Percentiles rank a stretch among this genome's conserved stretches.
These are phyloP conservation scores for Filobasidium uniguttulatum DNA, from an alignment of 1,284 basidiomycete genomes.

Conservation along the genomic window DNA sequence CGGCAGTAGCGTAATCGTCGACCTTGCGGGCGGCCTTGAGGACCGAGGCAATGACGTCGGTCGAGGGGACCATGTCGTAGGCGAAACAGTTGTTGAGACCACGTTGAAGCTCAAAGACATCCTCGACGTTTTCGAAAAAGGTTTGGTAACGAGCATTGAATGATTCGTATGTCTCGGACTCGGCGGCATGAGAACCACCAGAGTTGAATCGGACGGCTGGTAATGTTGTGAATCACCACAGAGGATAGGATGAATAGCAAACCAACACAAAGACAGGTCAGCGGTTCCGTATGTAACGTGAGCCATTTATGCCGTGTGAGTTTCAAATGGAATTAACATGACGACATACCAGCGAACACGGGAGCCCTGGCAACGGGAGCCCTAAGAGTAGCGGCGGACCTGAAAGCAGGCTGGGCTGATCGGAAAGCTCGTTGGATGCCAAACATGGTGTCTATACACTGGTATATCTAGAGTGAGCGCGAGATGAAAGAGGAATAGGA, in stretches of 20 bases:
- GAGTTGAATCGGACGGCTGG: slow-evolving; percentile 27
- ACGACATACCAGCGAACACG: slow-evolving; percentile 28
- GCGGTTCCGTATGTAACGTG: not conserved
- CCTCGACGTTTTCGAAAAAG: slow-evolving; percentile 85
- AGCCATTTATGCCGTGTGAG: too few species aligned
- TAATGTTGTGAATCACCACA: not conserved
- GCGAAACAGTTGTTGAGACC: slow-evolving; percentile 99
- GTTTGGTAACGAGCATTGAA: slow-evolving; percentile 86
- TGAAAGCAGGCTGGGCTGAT: slow-evolving; percentile 20
- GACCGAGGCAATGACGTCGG: slow-evolving; percentile 77
- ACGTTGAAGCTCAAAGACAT: slow-evolving; percentile 93
- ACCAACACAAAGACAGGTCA: not conserved
- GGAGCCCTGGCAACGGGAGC: too few species aligned
- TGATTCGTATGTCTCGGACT: slow-evolving; percentile 81
- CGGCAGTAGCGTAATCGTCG: slow-evolving; percentile 92
- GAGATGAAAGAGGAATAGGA: slow-evolving; percentile 1
- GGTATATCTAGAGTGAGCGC: not conserved
- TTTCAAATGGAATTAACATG: too few species aligned
- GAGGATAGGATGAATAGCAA: not conserved
- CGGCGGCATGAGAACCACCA: slow-evolving; percentile 42
- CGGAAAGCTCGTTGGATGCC: slow-evolving; percentile 20
- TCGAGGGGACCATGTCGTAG: slow-evolving; percentile 90
- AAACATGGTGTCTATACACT: slow-evolving; percentile 11
- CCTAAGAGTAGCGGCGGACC: slow-evolving; percentile 18
- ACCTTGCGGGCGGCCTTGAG: slow-evolving; percentile 79